Base-by-base conservation (phyloP, 345 rosid species). In the Eucalyptus albens region DNA sequence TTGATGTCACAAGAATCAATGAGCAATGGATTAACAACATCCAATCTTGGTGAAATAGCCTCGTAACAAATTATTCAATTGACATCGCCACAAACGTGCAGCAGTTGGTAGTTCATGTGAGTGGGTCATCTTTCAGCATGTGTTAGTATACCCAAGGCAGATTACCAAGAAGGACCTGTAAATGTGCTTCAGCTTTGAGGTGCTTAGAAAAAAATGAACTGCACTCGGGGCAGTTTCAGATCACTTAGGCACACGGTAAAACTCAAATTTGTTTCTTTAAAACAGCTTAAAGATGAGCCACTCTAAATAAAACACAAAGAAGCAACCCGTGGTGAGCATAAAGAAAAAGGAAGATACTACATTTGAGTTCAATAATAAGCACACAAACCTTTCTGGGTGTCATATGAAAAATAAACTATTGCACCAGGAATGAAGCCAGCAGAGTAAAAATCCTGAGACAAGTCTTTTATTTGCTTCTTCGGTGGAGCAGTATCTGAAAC, bases 361-460 rank as follows among this genome's bases (percentile, higher is more conserved):
- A 19, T 77, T 77, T 77, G 45, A 77, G 47, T 5, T 77, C 80
- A 29, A 55, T 14, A 87, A 88, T 85, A 37, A 29, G 89, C n/a
- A 81, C 33, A 89, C 94, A 89, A 90, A 96, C 98, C 97, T 92
- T 93, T 94, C 12, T 96, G 95, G 45, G 90, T 88, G 90, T 95
- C 94, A 87, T 94, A 93, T 67, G 97, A 94, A 89, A 97, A 98
- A 91, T 98, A 96, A 72, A 97, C 96, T 88, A 98, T 95, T 86
- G 98, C 99, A 82, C 99, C 99, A 62, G 99, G 99, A 93, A 98
- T 50, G 89, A 98, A 96, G 62, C 99, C 97, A 88, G 98, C 96
- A 8, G 97, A 89, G 94, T 91, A 96, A 87, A 96, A 96, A 92
- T 98, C 99, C 89, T 91, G 94, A n/a, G 96, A 94, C 88, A 94